Conservation (phyloP, 176 grass and related monocot genomes). For the Cenchrus americanus region DNA sequence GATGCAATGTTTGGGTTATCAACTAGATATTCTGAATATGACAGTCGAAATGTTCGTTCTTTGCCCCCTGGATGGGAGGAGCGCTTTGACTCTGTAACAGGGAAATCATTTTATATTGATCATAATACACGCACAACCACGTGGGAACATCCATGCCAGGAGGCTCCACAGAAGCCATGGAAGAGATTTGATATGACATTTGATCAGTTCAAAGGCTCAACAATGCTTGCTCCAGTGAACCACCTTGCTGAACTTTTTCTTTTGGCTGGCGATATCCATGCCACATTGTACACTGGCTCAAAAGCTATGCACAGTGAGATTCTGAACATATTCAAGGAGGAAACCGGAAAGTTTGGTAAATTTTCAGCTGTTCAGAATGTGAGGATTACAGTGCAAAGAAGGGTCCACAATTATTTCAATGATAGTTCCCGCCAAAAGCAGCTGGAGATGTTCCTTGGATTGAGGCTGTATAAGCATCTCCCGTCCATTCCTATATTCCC, state of each 20-base stretch:
- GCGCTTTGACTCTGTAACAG: slow-evolving; percentile 88
- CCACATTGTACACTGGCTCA: slow-evolving; percentile 98
- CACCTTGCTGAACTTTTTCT: slow-evolving; percentile 94
- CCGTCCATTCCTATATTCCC: slow-evolving; percentile 85
- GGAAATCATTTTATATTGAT: slow-evolving; percentile 91
- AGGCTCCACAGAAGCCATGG: slow-evolving; percentile 73
- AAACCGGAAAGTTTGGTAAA: slow-evolving; percentile 81
- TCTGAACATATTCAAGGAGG: slow-evolving; percentile 98
- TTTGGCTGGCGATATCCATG: slow-evolving; percentile 97
- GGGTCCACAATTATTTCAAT: slow-evolving; percentile 79
- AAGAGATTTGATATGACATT: slow-evolving; percentile 99
- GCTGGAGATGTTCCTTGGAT: slow-evolving; percentile 96
- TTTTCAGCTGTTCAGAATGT: slow-evolving; percentile 99
- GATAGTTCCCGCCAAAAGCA: slow-evolving; percentile 98
- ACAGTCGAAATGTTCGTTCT: slow-evolving; percentile 49
- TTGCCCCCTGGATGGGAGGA: slow-evolving; percentile 97
- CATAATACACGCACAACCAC: slow-evolving; percentile 89
- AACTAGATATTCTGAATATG: slow-evolving; percentile 65
- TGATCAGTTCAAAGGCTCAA: slow-evolving; percentile 90
- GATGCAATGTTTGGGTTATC: slow-evolving; percentile 72
- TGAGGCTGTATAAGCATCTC: slow-evolving; percentile 97
- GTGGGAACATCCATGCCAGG: slow-evolving; percentile 93
- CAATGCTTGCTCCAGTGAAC: slow-evolving; percentile 85
- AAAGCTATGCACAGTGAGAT: slow-evolving; percentile 99
- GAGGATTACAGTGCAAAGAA: slow-evolving; percentile 90